Conservation (phyloP, 345 rosid genomes). For the Brassica carinata region DNA sequence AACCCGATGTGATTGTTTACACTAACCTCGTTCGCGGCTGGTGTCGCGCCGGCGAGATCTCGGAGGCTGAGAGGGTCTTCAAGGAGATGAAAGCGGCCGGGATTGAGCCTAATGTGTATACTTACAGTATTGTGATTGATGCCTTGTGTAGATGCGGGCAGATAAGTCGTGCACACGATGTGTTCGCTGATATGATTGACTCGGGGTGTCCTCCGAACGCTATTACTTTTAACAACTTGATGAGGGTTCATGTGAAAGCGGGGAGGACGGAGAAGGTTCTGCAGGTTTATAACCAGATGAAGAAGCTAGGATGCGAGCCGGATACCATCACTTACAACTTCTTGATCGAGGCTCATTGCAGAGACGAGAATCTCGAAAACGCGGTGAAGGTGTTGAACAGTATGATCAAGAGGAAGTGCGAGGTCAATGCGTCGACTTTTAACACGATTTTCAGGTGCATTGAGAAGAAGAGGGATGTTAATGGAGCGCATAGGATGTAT, state of each 20-base stretch:
- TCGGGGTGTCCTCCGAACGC: conserved; percentile 73
- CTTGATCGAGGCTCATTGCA: conserved; percentile 75
- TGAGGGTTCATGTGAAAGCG: conserved; percentile 88
- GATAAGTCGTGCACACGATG: conserved; percentile 83
- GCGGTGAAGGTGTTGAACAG: conserved; percentile 67
- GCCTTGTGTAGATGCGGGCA: conserved; percentile 83
- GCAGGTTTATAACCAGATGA: conserved; percentile 95
- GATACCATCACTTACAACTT: conserved; percentile 76
- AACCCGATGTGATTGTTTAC: conserved; percentile 74
- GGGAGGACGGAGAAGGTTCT: conserved; percentile 87
- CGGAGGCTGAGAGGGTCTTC: conserved; percentile 75
- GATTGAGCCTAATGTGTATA: conserved; percentile 77
- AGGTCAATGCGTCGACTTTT: conserved; percentile 71
- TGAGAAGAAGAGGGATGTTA: conserved; percentile 75
- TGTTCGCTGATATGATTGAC: conserved; percentile 87
- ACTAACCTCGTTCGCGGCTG: conserved; percentile 84
- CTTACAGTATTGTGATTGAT: conserved; percentile 83
- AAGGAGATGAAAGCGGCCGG: conserved; percentile 79
- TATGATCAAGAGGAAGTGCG: conserved; percentile 66
- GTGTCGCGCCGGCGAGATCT: conserved; percentile 73
- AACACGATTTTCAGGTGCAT: conserved; percentile 71
- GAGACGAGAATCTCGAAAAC: conserved; percentile 63
- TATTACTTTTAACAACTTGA: conserved; percentile 75
- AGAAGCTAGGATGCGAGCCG: conserved; percentile 60
- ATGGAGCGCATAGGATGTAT: conserved; percentile 75